phyloP scores from a whole-genome alignment of 305 asterid species.

The Solanum aculeatissimum region DNA sequence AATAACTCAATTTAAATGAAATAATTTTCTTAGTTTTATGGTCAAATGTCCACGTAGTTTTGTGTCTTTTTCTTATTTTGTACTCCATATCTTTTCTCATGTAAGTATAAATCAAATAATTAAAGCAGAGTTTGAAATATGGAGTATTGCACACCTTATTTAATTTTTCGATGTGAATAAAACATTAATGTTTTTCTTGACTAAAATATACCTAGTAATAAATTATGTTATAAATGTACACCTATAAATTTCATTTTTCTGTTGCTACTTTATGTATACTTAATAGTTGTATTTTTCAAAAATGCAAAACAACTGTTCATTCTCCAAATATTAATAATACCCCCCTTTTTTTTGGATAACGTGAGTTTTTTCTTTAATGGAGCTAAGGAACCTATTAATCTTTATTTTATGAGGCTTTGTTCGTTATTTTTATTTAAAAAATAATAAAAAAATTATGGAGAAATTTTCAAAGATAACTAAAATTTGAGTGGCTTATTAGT shows the following conservation, averaged over 20 bases:
- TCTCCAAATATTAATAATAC: background rate
- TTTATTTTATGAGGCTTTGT: background rate
- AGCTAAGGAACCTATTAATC: background rate
- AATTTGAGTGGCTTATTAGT: background rate
- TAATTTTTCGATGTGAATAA: background rate
- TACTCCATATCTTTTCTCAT: background rate
- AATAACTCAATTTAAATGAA: too few relatives aligned
- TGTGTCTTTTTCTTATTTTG: background rate
- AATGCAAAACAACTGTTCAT: background rate
- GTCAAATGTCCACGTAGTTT: background rate
- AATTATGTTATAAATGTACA: background rate
- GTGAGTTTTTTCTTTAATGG: background rate
- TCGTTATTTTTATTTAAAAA: background rate
- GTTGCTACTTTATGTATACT: background rate
- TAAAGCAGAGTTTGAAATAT: background rate
- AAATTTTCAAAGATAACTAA: background rate
- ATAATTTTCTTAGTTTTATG: too few relatives aligned
- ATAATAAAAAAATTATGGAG: background rate
- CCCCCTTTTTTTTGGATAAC: background rate
- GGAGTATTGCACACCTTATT: background rate
- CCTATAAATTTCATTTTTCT: background rate
- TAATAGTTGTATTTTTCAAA: background rate
- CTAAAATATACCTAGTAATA: background rate
- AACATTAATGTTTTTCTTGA: background rate
- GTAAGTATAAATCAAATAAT: background rate